Conservation (phyloP, 2,329 filamentous ascomycete genomes). For the Diaporthe australafricana region DNA sequence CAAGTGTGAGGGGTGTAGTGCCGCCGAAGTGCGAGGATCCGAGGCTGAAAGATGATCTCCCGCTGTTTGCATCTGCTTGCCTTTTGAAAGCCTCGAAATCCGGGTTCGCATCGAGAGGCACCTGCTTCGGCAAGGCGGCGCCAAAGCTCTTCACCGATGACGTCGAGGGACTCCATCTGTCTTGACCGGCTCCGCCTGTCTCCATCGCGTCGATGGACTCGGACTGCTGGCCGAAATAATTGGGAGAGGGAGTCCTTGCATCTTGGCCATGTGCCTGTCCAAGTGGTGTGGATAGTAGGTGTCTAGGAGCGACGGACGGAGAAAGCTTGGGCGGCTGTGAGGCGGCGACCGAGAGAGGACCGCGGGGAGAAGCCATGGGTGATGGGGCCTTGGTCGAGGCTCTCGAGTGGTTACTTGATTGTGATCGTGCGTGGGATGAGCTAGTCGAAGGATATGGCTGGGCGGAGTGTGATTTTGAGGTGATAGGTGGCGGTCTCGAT, state of each 20-base stretch:
- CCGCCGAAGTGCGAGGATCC: slow-evolving; percentile 54
- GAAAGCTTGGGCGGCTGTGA: slow-evolving; percentile 64
- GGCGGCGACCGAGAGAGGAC: slow-evolving; percentile 67
- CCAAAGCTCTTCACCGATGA: slow-evolving; percentile 78
- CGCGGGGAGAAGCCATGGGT: slow-evolving; percentile 63
- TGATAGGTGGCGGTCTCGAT: slow-evolving; percentile 49
- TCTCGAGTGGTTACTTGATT: slow-evolving; percentile 54
- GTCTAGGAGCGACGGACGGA: slow-evolving; percentile 43
- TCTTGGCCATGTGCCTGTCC: slow-evolving; percentile 48
- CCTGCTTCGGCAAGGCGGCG: slow-evolving; percentile 74
- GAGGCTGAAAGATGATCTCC: slow-evolving; percentile 60
- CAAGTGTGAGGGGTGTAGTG: slow-evolving; percentile 44
- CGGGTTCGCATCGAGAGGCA: slow-evolving; percentile 80
- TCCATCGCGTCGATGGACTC: slow-evolving; percentile 73
- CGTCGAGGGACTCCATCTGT: slow-evolving; percentile 80
- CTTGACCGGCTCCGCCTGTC: slow-evolving; percentile 71
- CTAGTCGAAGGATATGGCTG: slow-evolving; percentile 42
- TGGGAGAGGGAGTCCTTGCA: slow-evolving; percentile 73
- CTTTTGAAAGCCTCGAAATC: slow-evolving; percentile 85
- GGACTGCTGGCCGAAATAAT: slow-evolving; percentile 85
- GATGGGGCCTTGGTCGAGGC: slow-evolving; percentile 58
- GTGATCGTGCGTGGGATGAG: slow-evolving; percentile 51
- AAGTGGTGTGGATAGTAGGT: slow-evolving; percentile 29
- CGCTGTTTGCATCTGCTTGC: slow-evolving; percentile 75
- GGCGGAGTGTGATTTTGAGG: slow-evolving; percentile 45